Evolutionary conservation across 2,329 filamentous ascomycete genomes (phyloP), one percentile per base, ranked within the genome.

Genomic region (Byssothecium circinans): DNA sequence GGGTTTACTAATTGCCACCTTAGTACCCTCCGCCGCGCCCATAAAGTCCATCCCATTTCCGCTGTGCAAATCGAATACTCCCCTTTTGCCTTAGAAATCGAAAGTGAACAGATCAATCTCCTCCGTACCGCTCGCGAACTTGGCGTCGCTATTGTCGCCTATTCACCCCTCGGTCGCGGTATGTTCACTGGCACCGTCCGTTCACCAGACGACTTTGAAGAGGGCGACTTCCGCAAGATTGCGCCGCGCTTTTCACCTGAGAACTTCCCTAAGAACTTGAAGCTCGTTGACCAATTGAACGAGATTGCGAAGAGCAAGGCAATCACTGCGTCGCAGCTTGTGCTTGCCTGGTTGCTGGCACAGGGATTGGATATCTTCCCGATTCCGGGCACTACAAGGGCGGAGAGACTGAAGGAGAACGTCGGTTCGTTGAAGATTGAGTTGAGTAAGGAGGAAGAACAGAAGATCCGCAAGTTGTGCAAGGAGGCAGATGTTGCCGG

Each of bases 321-420:
- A 37, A 84, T 29, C 11, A 36, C 83, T 0, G 56, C 81, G 0
- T 75, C 75, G 0, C 85, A 89, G 61, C 61, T 88, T 38, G 78
- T 80, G 0, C 49, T 74, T n/a, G 68, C 69, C 6, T 74, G 71
- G 69, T 39, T 73, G 33, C 20, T 72, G 49, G 60, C 59, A 6
- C 70, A 74, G 44, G 71, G 77, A 70, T 77, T 80, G 5, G 71
- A 64, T 45, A 67, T 60, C 68, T 78, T 88, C 56, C 81, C 85
- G 0, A 87, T 81, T 47, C 79, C 79, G 0, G 80, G 80, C 7
- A 71, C 67, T 10, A 69, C 65, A 8, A 64, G 57, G 47, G 8
- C 61, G 3, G 51, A 62, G 19, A 55, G 65, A 19, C 34, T 71
- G 33, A 60, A 63, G 44, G 67, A 70, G 54, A 71, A 70, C 38